Base-by-base conservation (phyloP, 1,139 yeast species). In the Geotrichum restrictum region DNA sequence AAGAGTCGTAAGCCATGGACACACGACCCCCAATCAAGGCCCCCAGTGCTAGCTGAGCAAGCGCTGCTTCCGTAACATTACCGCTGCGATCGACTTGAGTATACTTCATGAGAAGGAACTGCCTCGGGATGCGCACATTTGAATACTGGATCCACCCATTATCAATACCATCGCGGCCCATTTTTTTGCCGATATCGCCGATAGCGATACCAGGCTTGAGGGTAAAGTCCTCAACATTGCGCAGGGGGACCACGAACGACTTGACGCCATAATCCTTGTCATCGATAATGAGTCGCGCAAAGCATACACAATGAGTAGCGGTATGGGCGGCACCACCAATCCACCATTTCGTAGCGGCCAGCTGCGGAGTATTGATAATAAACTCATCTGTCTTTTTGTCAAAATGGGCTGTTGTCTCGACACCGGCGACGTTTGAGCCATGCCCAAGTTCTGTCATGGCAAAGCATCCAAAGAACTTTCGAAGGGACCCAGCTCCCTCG, bases 281-380 rank as follows among this genome's bases (percentile, higher is more conserved):
- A 54, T 82, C 76, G 36, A 87, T 89, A 57, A 85, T 79, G 60
- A 88, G 77, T 62, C 96, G 78, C 21, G 96, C 96, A 64, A 83
- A 88, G 49, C 80, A 83, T 33, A 84, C 80, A 16, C 87, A 74
- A 69, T 88, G 96, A 49, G 91, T 87, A 11, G 96, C 85, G n/a
- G 95, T 83, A 66, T 87, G 94, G 5, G 96, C 96, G 45, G 96
- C 96, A 64, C 96, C 96, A 53, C 96, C 96, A 64, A 88, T 88
- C 96, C 96, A 88, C 96, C 96, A 88, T 70, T 88, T 88, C 51
- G 96, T 88, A 39, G 96, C 96, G 51, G 93, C 88, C 58, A 87
- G 72, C 66, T 87, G 87, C 2, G 96, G 96, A 18, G 96, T 88
- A 67, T 85, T 82, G 61, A 88, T 81, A 50, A 78, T 69, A 62